Evolutionary conservation across 148 eudicot genomes (phyloP), one percentile per base, ranked within the genome.

Genomic region (Nepenthes mirabilis): DNA sequence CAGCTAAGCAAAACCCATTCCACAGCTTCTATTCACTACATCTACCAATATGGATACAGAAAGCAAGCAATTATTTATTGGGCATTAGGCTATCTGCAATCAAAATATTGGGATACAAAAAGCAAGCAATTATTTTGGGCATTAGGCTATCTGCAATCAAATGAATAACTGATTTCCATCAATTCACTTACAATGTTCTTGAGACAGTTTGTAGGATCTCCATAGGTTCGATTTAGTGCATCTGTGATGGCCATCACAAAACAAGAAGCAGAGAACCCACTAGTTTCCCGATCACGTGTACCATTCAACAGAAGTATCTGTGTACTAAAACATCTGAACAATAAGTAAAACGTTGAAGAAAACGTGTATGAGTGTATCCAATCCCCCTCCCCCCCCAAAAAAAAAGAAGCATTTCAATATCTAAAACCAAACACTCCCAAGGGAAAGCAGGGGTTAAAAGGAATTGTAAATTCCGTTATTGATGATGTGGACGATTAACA

Each of bases 241-340:
- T 93, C 96, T 5, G 91, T 75, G 76, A 93, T 93, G 54, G 98
- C 90, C 56, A 95, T 88, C 52, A 88, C 87, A 68, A 88, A 93
- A 71, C 83, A 74, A 61, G 98, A 83, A 63, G 96, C 83, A 66
- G 79, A 77, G 62, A 93, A 93, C 62, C 89, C 88, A 68, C 72
- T 70, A 47, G 98, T 93, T 78, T 93, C 98, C 63, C 98, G 80
- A 68, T 93, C 98, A 68, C 70, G 76, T 33, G 82, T 79, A 47
- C 98, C 95, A 70, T 93, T 93, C 80, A 93, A 68, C 61, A 93
- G 43, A 74, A 93, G 95, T 61, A 93, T 84, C 98, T 93, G 78
- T 64, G 50, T 5, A 36, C 12, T n/a, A 9, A 58, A 5, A 63
- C 6, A 10, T 49, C 14, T 11, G n/a, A 49, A n/a, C 52, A 49